A percentile compares a stretch with the other conserved stretches of the same genome.
Evolutionary conservation across 345 rosid genomes (phyloP).

Genomic region (Pelargonium nanum): DNA sequence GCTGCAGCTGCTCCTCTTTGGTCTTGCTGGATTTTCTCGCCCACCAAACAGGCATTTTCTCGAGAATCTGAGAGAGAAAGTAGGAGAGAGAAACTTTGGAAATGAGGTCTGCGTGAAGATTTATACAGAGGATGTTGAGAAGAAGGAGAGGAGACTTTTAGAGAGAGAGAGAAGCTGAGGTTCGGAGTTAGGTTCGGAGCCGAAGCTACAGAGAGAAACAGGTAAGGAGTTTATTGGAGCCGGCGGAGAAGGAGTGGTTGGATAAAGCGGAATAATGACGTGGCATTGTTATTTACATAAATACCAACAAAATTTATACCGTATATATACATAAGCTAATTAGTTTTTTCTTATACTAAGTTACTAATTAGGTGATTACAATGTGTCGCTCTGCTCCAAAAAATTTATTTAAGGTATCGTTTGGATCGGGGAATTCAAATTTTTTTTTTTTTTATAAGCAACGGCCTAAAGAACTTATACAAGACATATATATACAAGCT

Average conservation of each 20-base stretch:
- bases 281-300: not conserved
- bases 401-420: no score
- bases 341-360: no score
- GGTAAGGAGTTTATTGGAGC: not conserved
- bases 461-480: no score
- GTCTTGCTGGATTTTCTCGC: conserved; percentile 42
- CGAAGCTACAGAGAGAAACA: no score
- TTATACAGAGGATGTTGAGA: not conserved
- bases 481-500: no score
- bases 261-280: not conserved
- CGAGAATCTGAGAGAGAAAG: not conserved
- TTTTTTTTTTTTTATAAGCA: no score
- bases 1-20: conserved; percentile 29
- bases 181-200: not conserved
- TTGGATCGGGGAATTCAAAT: no score
- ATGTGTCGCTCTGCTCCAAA: no score
- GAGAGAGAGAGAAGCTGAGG: not conserved
- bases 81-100: not conserved
- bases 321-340: no score
- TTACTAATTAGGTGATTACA: no score
- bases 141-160: not conserved
- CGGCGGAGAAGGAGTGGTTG: not conserved
- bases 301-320: not conserved
- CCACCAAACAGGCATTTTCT: conserved; percentile 81
- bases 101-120: not conserved